A percentile compares a stretch with the other conserved stretches of the same genome.
Conservation (phyloP, 768 basidiomycete genomes). For the Boletellus emodensis region DNA sequence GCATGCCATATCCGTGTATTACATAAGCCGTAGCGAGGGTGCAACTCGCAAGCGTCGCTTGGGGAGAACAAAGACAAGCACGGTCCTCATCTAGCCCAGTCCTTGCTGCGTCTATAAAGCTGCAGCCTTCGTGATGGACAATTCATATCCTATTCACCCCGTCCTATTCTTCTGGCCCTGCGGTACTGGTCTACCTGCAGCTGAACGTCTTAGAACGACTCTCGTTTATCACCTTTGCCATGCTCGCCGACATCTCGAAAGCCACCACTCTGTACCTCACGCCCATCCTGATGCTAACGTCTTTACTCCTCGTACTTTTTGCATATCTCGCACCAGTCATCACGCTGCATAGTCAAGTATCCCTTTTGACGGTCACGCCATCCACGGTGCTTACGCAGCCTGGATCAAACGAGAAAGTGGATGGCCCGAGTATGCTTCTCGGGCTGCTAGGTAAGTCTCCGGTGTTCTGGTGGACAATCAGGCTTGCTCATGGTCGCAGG, state of each 20-base stretch:
- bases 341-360: constrained; percentile 57
- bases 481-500: constrained; percentile 38
- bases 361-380: constrained; percentile 62
- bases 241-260: constrained; percentile 72
- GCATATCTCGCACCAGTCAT: constrained; percentile 64
- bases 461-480: background rate
- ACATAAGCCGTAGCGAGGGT: background rate
- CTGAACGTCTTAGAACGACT: constrained; percentile 17
- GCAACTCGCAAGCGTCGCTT: background rate
- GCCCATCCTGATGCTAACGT: constrained; percentile 60
- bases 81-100: background rate
- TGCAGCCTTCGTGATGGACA: background rate
- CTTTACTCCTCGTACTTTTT: constrained; percentile 62
- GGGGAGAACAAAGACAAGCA: constrained; percentile 19
- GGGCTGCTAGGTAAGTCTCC: constrained; percentile 58
- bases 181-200: constrained; percentile 24
- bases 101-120: constrained; percentile 14
- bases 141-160: background rate
- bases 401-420: constrained; percentile 35
- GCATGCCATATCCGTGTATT: background rate
- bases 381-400: constrained; percentile 41
- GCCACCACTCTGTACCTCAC: constrained; percentile 64
- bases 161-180: constrained; percentile 5
- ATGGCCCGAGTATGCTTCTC: constrained; percentile 67
- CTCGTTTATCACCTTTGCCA: constrained; percentile 25